Base-by-base conservation (phyloP, 352 stramenopile genomes). In the Blastocystis sp. region DNA sequence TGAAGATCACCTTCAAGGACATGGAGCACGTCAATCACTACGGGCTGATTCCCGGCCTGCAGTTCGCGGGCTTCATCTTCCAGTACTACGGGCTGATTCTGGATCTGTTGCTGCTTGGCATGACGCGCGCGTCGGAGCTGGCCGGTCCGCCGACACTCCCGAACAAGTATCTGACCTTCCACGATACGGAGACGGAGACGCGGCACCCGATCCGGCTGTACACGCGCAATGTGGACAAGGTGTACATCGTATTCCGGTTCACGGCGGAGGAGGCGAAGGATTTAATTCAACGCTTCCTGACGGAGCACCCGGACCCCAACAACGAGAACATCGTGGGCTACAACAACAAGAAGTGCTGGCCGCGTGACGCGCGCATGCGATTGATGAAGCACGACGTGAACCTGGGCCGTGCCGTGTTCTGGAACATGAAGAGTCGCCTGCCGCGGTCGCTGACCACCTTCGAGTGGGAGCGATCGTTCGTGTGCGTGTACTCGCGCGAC, bases 1-100 rank as follows among this genome's bases (percentile, higher is more conserved):
- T 99, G 65, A 94, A 97, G 76, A 91, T 99, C 23, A 94, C 93
- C 62, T 93, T 91, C 89, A 98, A 98, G 91, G 97, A 99, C 89
- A 99, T 99, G 97, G 98, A 98, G 94, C 97, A 99, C 92, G 99
- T 96, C 23, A 99, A 99, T 92, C 97, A 94, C 48, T 99, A 99
- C 91, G 97, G 97, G 53, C 92, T 99, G 65, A 97, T 99, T 88
- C 94, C 96, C 28, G 97, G 97, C 38, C 91, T 99, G 67, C 95
- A 98, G 90, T 99, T 99, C 88, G 93, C 95, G 0, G 93, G 93
- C 17, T 98, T 98, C 89, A 95, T 97, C 61, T 97, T 97, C 91
- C 96, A 99, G 92, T 99, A 98, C 92, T 99, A 99, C 91, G 96
- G 96, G 56, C 90, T 99, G 11, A 96, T 99, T 66, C 91, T 99